Base-by-base conservation (phyloP, 495 filamentous ascomycete species). In the Tricharina praecox region DNA sequence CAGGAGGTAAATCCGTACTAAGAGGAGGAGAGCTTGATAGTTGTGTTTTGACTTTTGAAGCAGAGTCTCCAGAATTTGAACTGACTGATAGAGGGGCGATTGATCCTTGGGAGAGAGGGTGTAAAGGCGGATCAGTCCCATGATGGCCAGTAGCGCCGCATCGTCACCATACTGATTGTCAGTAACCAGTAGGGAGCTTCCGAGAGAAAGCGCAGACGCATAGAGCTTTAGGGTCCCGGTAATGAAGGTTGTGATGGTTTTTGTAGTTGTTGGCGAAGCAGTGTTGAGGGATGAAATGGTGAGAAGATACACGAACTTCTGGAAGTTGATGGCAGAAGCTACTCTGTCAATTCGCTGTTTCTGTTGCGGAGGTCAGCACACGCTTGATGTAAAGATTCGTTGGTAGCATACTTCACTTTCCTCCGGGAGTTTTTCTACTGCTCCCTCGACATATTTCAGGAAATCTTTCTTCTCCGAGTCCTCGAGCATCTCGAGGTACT, bases 131-230 rank as follows among this genome's bases (percentile, higher is more conserved):
- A 77, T 56, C 7, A 77, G 57, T 16, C 63, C 65, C 72, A 75
- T 77, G 15, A 70, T 67, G 28, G 73, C 71, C 46, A 78, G 63
- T 13, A 78, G 50, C 26, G 67, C 69, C 21, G 74, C 64, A 45
- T 77, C 73, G 51, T 77, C 75, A 35, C 67, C 70, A 8, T 73
- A 70, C 37, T 73, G 68, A 40, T 70, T 73, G 49, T 77, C 74
- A 28, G 71, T 75, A 24, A 45, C 39, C n/a, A 63, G 52, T 13
- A 65, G 53, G n/a, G 53, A 46, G 9, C 52, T 39, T 20, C 55
- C 55, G 10, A 64, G 50, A 8, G 52, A 42, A 15, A 63, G 47
- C n/a, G 62, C 53, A 45, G 28, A 51, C 23, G 55, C 49, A 50
- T 78, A 77, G 25, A 66, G 58, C 37, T 64, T 59, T 19, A 78